phyloP scores from a whole-genome alignment of 768 basidiomycete genomes.

The Pisolithus marmoratus region DNA sequence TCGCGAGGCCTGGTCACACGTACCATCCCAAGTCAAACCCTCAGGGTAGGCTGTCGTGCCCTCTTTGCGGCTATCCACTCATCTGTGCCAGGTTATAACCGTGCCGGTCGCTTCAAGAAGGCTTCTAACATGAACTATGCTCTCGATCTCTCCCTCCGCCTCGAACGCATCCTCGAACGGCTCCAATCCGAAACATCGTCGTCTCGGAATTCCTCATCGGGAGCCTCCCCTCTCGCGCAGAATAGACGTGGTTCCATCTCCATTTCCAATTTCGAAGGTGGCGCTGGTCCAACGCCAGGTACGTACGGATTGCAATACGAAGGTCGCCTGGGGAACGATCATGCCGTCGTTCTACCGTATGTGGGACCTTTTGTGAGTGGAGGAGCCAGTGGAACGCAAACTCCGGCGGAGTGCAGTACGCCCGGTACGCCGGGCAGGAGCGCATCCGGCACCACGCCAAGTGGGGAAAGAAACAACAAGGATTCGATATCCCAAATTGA shows the following conservation, averaged over 20 bases:
- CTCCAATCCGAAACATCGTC: slow-evolving; percentile 24
- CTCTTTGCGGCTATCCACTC: slow-evolving; percentile 41
- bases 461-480: slow-evolving; percentile 4
- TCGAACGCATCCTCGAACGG: slow-evolving; percentile 25
- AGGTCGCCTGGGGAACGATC: slow-evolving; percentile 59
- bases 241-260: slow-evolving; percentile 15
- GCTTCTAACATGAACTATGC: slow-evolving; percentile 91
- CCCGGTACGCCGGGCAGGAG: slow-evolving; percentile 12
- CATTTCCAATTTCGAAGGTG: slow-evolving; percentile 17
- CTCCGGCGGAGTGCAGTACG: slow-evolving; percentile 22
- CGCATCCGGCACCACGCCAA: slow-evolving; percentile 2
- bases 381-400: slow-evolving; percentile 14
- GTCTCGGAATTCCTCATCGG: slow-evolving; percentile 17
- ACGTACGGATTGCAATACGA: slow-evolving; percentile 64
- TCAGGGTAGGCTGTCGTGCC: slow-evolving; percentile 30
- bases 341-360: slow-evolving; percentile 25
- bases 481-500: slow-evolving; percentile 21
- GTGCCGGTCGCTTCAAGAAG: slow-evolving; percentile 86
- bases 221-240: slow-evolving; percentile 11
- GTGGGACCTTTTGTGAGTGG: slow-evolving; percentile 10
- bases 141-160: slow-evolving; percentile 37
- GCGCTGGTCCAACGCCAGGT: slow-evolving; percentile 27
- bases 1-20: slow-evolving; percentile 50
- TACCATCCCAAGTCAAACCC: slow-evolving; percentile 39
- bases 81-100: slow-evolving; percentile 20